A percentile compares a stretch with the other conserved stretches of the same genome.
phyloP scores from a whole-genome alignment of 148 eudicot species.

The Limonium bicolor region DNA sequence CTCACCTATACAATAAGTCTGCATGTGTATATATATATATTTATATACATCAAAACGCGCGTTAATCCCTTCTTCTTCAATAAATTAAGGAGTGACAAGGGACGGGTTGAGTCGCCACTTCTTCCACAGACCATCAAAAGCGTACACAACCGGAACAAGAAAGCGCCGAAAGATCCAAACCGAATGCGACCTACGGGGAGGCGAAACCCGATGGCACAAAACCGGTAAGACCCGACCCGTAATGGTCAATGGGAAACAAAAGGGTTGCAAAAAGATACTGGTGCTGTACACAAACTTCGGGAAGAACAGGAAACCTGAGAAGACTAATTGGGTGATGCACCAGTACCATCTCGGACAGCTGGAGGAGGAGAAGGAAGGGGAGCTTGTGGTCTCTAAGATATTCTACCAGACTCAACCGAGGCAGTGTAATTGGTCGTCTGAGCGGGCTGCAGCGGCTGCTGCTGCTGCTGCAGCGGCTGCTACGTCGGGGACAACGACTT shows the following conservation, averaged over 20 bases:
- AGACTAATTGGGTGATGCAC: slow-evolving; percentile 98
- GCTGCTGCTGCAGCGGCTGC: neutral
- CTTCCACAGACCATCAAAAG: slow-evolving; percentile 96
- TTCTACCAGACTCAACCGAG: slow-evolving; percentile 94
- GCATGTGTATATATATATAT: no score
- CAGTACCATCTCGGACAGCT: slow-evolving; percentile 86
- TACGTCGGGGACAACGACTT: no score
- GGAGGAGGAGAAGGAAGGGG: slow-evolving; percentile 92
- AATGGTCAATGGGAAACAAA: slow-evolving; percentile 68
- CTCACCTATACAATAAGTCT: neutral
- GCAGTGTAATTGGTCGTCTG: slow-evolving; percentile 65
- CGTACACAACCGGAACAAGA: slow-evolving; percentile 94
- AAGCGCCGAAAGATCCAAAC: slow-evolving; percentile 89
- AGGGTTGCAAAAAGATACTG: slow-evolving; percentile 90
- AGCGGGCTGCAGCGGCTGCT: slow-evolving; percentile 10
- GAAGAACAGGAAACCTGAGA: slow-evolving; percentile 82
- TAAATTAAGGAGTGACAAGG: slow-evolving; percentile 56
- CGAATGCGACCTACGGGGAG: slow-evolving; percentile 87
- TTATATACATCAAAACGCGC: no score
- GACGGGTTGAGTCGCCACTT: slow-evolving; percentile 95
- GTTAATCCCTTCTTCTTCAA: neutral
- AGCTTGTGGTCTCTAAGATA: slow-evolving; percentile 87
- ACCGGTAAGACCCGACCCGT: slow-evolving; percentile 95
- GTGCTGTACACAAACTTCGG: slow-evolving; percentile 88
- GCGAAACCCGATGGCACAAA: slow-evolving; percentile 97